Percentiles rank a stretch among this genome's conserved stretches.
Conservation (phyloP, 2,329 filamentous ascomycete genomes). For the Ceratocystis harringtonii region DNA sequence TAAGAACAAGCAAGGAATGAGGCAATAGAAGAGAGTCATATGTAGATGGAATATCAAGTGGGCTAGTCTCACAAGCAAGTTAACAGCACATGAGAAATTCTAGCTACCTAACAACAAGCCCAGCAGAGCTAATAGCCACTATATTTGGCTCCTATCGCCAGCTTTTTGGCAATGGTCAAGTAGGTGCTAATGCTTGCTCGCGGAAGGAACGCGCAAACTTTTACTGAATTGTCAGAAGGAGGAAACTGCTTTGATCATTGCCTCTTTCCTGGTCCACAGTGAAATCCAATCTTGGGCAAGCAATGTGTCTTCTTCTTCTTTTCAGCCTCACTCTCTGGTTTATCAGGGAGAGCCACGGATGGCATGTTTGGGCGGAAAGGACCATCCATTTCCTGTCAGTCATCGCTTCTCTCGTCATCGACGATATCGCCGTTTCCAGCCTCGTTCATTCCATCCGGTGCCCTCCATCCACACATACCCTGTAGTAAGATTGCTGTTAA, state of each 20-base stretch:
- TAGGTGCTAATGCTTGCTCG: background rate
- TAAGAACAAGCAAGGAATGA: background rate
- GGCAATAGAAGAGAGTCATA: background rate
- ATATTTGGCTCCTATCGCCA: background rate
- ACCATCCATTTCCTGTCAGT: background rate
- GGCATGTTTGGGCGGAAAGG: background rate
- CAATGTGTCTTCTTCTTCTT: background rate
- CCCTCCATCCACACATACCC: constrained; percentile 37
- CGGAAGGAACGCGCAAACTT: background rate
- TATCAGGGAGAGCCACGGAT: too few relatives aligned
- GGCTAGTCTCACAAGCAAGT: background rate
- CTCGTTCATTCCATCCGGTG: constrained; percentile 25
- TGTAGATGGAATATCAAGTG: background rate
- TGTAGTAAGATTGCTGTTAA: constrained; percentile 33
- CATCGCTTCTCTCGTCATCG: background rate
- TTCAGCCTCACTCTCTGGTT: background rate
- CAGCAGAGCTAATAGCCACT: background rate
- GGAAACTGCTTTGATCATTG: background rate
- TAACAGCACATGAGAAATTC: background rate
- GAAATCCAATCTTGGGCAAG: background rate
- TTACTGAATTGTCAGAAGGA: background rate
- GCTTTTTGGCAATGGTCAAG: background rate
- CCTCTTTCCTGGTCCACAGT: background rate
- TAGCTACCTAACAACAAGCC: background rate
- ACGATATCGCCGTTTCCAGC: constrained; percentile 16